Conservation (phyloP, 805 yeast species). For the Yarrowia divulgata region DNA sequence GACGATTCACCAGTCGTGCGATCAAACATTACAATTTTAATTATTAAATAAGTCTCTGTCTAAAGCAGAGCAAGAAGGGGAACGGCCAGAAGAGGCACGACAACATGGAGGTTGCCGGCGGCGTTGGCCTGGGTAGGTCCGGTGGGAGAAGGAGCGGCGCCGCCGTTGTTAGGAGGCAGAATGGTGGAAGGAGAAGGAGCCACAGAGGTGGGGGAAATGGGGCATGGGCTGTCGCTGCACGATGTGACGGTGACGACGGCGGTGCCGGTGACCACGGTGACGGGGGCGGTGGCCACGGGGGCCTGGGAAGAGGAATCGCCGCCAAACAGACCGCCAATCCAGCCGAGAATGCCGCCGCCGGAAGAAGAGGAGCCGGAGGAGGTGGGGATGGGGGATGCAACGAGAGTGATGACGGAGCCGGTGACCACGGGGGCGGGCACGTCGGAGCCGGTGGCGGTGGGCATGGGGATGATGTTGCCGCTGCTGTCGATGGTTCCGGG, state of each 20-base stretch:
- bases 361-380: constrained; percentile 22
- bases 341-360: constrained; percentile 30
- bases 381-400: constrained; percentile 26
- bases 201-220: background rate
- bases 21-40: constrained; percentile 22
- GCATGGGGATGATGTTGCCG: constrained; percentile 38
- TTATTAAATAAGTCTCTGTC: constrained; percentile 4
- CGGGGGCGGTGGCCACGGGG: constrained; percentile 38
- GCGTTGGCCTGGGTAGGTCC: constrained; percentile 31
- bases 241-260: constrained; percentile 39
- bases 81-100: constrained; percentile 20
- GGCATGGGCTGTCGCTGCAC: constrained; percentile 39
- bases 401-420: constrained; percentile 37
- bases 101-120: constrained; percentile 5
- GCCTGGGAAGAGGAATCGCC: constrained; percentile 30
- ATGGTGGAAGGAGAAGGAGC: constrained; percentile 26
- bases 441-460: constrained; percentile 22
- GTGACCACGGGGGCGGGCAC: constrained; percentile 30
- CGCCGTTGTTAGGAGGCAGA: constrained; percentile 17
- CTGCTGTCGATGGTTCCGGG: constrained; percentile 23
- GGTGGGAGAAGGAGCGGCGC: constrained; percentile 6
- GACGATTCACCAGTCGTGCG: no score
- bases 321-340: constrained; percentile 39
- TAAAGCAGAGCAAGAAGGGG: constrained; percentile 35
- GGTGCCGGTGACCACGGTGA: constrained; percentile 36